These are phyloP conservation scores for Hygrocybe punicea DNA, from an alignment of 768 basidiomycete species.

Conservation along the genomic window DNA sequence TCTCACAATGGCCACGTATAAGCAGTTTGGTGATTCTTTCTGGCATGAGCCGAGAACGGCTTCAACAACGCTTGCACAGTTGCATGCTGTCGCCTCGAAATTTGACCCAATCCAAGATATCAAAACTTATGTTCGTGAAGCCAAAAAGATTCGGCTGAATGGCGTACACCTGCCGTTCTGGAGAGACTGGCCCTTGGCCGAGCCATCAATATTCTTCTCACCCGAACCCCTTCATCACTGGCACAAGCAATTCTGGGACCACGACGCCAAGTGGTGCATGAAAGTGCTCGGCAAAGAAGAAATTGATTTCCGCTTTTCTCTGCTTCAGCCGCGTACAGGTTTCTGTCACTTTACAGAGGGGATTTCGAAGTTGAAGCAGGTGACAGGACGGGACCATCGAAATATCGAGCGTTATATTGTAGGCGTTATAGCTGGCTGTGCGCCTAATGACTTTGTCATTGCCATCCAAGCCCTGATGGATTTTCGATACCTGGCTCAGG, in stretches of 20 bases:
- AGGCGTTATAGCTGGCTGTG: constrained; percentile 33
- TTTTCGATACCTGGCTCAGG: constrained; percentile 37
- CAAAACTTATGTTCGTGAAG: constrained; percentile 18
- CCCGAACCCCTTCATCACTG: constrained; percentile 40
- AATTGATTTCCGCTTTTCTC: constrained; percentile 35
- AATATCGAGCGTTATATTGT: constrained; percentile 38
- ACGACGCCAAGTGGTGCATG: constrained; percentile 40
- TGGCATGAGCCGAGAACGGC: constrained; percentile 23
- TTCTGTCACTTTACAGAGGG: constrained; percentile 39
- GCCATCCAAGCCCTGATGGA: constrained; percentile 36
- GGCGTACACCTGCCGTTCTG: constrained; percentile 38
- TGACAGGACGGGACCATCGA: constrained; percentile 39
- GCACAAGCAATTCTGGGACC: constrained; percentile 39
- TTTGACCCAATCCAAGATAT: constrained; percentile 24
- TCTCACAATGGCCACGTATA: constrained; percentile 28
- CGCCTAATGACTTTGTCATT: constrained; percentile 26
- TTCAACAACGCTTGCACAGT: constrained; percentile 15
- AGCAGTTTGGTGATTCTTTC: constrained; percentile 30
- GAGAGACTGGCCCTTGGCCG: constrained; percentile 33
- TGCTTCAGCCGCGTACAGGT: constrained; percentile 35
- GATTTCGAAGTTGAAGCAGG: constrained; percentile 39
- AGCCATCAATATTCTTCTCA: constrained; percentile 33
- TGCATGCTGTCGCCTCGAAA: constrained; percentile 10
- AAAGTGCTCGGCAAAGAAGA: constrained; percentile 28
- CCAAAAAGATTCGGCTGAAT: constrained; percentile 24